phyloP scores from a whole-genome alignment of 2,329 filamentous ascomycete species.

The Alternaria longipes region DNA sequence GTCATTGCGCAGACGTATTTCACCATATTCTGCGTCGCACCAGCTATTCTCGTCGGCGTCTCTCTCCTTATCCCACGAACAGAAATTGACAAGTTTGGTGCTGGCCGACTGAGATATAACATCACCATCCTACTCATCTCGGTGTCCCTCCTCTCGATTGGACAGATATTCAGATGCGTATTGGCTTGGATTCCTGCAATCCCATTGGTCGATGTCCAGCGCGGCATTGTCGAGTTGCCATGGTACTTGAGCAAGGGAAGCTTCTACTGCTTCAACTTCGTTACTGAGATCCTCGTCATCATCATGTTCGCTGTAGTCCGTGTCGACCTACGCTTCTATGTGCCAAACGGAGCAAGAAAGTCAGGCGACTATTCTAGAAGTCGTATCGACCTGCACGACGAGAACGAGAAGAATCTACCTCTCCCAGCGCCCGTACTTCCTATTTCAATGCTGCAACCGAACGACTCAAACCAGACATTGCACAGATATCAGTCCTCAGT shows the following conservation, averaged over 20 bases:
- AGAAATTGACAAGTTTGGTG: constrained; percentile 68
- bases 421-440: constrained; percentile 14
- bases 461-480: constrained; percentile 39
- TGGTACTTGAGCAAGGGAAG: constrained; percentile 77
- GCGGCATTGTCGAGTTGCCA: constrained; percentile 49
- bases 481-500: constrained; percentile 41
- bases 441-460: constrained; percentile 19
- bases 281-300: constrained; percentile 75
- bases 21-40: constrained; percentile 71
- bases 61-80: constrained; percentile 59
- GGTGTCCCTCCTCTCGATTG: constrained; percentile 69
- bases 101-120: constrained; percentile 73
- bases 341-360: constrained; percentile 73
- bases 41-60: constrained; percentile 64
- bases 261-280: constrained; percentile 85
- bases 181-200: constrained; percentile 62
- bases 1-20: constrained; percentile 71
- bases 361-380: constrained; percentile 43
- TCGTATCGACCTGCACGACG: constrained; percentile 31
- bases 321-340: constrained; percentile 79
- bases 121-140: constrained; percentile 69
- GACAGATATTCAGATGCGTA: constrained; percentile 74
- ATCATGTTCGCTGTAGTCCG: constrained; percentile 71
- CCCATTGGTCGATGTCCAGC: constrained; percentile 60
- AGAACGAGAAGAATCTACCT: constrained; percentile 36